These are phyloP conservation scores for Colletotrichum musae DNA, from an alignment of 2,329 filamentous ascomycete species.

Conservation along the genomic window DNA sequence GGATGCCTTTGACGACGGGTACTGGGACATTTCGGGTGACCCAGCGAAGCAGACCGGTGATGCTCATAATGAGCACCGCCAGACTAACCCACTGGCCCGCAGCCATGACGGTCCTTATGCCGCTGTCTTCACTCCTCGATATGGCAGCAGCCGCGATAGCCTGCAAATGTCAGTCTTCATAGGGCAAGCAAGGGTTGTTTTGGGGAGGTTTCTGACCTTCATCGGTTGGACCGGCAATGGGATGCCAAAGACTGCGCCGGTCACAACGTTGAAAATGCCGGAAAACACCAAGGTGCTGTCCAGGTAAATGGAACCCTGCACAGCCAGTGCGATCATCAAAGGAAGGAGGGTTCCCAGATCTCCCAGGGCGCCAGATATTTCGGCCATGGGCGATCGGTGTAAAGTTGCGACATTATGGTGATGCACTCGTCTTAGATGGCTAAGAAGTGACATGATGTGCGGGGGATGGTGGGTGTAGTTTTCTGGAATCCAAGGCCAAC, in stretches of 20 bases:
- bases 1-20: slow-evolving; percentile 93
- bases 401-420: slow-evolving; percentile 66
- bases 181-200: background rate
- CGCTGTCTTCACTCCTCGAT: slow-evolving; percentile 69
- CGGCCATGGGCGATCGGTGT: slow-evolving; percentile 67
- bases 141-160: slow-evolving; percentile 95
- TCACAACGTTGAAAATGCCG: slow-evolving; percentile 87
- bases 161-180: slow-evolving; percentile 49
- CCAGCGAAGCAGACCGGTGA: slow-evolving; percentile 83
- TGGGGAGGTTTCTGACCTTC: slow-evolving; percentile 62
- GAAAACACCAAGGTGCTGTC: slow-evolving; percentile 90
- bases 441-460: slow-evolving; percentile 36
- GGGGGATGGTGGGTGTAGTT: background rate
- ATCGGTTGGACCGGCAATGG: slow-evolving; percentile 93
- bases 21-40: slow-evolving; percentile 83
- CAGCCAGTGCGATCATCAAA: slow-evolving; percentile 87
- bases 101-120: slow-evolving; percentile 77
- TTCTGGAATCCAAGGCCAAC: background rate
- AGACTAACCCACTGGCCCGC: slow-evolving; percentile 82
- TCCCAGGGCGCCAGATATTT: slow-evolving; percentile 89
- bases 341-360: slow-evolving; percentile 93
- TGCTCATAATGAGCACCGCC: slow-evolving; percentile 81
- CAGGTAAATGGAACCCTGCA: slow-evolving; percentile 84
- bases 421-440: slow-evolving; percentile 49
- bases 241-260: slow-evolving; percentile 86